Percentiles rank a stretch among this genome's conserved stretches.
Conservation (phyloP, 371 early-diverging fungal genomes). For the Lichtheimia ramosa region DNA sequence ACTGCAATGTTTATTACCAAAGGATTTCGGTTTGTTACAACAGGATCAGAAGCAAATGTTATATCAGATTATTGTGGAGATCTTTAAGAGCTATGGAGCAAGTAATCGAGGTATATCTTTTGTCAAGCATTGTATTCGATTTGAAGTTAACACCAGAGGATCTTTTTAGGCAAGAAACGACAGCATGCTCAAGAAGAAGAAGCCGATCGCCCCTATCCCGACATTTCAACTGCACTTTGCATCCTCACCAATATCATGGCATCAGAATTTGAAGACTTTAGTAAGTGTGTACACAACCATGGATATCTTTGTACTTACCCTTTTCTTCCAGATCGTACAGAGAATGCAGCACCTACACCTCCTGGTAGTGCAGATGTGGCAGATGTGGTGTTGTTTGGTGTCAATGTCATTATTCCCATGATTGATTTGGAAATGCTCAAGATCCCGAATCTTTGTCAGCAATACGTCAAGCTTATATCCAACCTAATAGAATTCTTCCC, state of each 20-base stretch:
- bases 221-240: conserved; percentile 63
- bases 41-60: conserved; percentile 44
- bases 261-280: conserved; percentile 57
- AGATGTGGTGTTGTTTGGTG: conserved; percentile 72
- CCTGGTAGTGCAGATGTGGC: conserved; percentile 45
- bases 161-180: conserved; percentile 48
- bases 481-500: conserved; percentile 70
- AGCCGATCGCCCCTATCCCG: conserved; percentile 70
- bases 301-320: too few species aligned
- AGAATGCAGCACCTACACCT: conserved; percentile 8
- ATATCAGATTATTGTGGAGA: conserved; percentile 46
- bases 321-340: conserved; percentile 7
- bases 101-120: conserved; percentile 46
- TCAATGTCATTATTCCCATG: conserved; percentile 70
- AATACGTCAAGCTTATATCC: conserved; percentile 68
- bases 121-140: not conserved
- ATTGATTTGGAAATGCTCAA: conserved; percentile 73
- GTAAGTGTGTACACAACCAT: conserved; percentile 19
- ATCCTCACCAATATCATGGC: conserved; percentile 62
- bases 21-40: conserved; percentile 49
- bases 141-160: not conserved
- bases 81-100: conserved; percentile 53
- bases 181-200: conserved; percentile 53
- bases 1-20: not conserved
- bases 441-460: conserved; percentile 70